Evolutionary conservation across 257 asterid species (phyloP).

Genomic region (Mentha longifolia): DNA sequence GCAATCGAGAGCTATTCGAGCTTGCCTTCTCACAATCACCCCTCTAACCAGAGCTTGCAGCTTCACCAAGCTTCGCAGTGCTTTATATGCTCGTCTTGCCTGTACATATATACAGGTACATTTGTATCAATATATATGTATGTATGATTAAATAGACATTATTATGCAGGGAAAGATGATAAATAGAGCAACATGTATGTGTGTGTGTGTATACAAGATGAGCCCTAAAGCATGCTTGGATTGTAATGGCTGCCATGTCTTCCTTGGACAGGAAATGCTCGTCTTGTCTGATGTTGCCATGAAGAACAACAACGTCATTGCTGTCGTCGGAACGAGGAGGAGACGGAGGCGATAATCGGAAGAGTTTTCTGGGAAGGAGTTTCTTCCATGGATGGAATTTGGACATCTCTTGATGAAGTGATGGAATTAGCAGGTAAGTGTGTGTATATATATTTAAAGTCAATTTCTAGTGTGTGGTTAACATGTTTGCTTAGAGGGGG

Average conservation of each 20-base stretch:
- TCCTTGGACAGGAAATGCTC: slow-evolving; percentile 46
- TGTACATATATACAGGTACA: slow-evolving; percentile 15
- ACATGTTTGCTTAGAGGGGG: slow-evolving; percentile 33
- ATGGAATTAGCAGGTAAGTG: slow-evolving; percentile 10
- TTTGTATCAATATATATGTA: slow-evolving; percentile 3
- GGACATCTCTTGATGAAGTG: slow-evolving; percentile 13
- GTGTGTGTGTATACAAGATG: slow-evolving; percentile 61
- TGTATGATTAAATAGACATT: background rate
- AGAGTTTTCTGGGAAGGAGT: slow-evolving; percentile 44
- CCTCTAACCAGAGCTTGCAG: slow-evolving; percentile 82
- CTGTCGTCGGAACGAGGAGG: slow-evolving; percentile 30
- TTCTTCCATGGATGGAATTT: slow-evolving; percentile 43
- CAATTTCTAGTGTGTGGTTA: slow-evolving; percentile 33
- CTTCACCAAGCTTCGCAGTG: slow-evolving; percentile 72
- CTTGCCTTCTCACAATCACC: slow-evolving; percentile 69
- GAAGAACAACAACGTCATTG: slow-evolving; percentile 37
- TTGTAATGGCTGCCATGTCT: slow-evolving; percentile 69
- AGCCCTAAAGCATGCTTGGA: slow-evolving; percentile 71
- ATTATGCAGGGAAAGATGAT: slow-evolving; percentile 5
- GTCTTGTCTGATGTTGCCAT: slow-evolving; percentile 41
- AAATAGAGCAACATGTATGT: background rate
- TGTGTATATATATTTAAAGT: background rate
- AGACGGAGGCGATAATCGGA: slow-evolving; percentile 39
- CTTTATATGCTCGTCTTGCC: slow-evolving; percentile 73
- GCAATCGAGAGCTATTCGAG: slow-evolving; percentile 72